Conservation (phyloP, 169 alveolate species). For the Plasmodium adleri region DNA sequence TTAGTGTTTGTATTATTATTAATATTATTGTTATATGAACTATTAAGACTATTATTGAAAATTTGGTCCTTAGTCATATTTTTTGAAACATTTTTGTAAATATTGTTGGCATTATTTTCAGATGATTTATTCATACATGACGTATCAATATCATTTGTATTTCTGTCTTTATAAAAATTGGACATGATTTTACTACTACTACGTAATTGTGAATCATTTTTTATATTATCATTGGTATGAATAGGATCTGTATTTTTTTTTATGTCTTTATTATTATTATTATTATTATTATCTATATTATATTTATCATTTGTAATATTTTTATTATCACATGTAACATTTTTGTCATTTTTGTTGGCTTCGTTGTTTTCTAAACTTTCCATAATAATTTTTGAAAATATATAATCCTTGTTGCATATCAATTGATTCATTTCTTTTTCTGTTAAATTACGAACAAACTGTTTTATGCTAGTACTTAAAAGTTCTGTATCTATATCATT, state of each 20-base stretch:
- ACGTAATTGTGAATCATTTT: not conserved
- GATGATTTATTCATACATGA: no score
- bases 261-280: not conserved
- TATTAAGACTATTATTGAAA: not conserved
- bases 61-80: no score
- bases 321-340: not conserved
- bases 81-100: no score
- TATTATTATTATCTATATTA: not conserved
- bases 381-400: constrained; percentile 7
- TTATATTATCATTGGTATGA: not conserved
- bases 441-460: constrained; percentile 13
- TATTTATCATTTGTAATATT: not conserved
- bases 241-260: not conserved
- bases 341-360: not conserved
- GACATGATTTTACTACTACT: no score
- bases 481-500: not conserved
- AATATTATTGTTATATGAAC: not conserved
- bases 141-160: no score
- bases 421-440: constrained; percentile 20
- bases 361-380: not conserved
- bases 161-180: no score
- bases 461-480: constrained; percentile 4
- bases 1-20: not conserved
- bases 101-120: no score
- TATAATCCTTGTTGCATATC: constrained; percentile 14